These are phyloP conservation scores for Suhomyces sp. DNA, from an alignment of 805 yeast species.

Conservation along the genomic window DNA sequence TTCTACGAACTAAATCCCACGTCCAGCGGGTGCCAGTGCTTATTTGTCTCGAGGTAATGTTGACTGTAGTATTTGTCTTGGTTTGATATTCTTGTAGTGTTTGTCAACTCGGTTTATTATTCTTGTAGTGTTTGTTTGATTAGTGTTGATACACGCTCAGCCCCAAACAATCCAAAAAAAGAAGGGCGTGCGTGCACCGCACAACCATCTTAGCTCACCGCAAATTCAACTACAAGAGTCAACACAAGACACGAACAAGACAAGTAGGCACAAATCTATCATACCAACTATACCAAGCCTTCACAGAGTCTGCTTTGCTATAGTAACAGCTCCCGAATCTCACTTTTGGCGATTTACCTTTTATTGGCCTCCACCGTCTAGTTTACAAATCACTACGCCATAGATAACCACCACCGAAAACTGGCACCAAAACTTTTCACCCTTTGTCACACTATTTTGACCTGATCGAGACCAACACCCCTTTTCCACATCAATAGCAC, in stretches of 20 bases:
- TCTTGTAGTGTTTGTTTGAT: too few species aligned
- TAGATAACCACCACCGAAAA: background rate
- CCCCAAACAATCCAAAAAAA: background rate
- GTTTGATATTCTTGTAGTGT: background rate
- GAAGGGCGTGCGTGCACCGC: background rate
- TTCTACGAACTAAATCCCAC: too few species aligned
- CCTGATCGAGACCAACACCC: background rate
- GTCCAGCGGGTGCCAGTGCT: too few species aligned
- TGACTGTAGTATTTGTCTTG: too few species aligned
- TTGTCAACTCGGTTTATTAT: background rate
- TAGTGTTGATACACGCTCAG: conserved; percentile 1
- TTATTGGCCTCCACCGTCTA: background rate
- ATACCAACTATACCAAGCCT: background rate
- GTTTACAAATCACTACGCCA: background rate
- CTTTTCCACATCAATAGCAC: background rate
- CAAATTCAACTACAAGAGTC: background rate
- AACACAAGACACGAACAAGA: background rate
- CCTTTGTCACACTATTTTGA: background rate
- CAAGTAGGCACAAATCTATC: background rate
- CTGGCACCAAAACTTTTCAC: background rate
- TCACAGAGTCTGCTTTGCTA: background rate
- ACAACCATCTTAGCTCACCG: background rate
- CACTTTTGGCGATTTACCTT: background rate
- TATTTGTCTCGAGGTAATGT: too few species aligned
- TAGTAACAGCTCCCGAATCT: too few species aligned